These are phyloP conservation scores for Cladophialophora carrionii DNA, from an alignment of 2,329 filamentous ascomycete genomes.

Conservation along the genomic window DNA sequence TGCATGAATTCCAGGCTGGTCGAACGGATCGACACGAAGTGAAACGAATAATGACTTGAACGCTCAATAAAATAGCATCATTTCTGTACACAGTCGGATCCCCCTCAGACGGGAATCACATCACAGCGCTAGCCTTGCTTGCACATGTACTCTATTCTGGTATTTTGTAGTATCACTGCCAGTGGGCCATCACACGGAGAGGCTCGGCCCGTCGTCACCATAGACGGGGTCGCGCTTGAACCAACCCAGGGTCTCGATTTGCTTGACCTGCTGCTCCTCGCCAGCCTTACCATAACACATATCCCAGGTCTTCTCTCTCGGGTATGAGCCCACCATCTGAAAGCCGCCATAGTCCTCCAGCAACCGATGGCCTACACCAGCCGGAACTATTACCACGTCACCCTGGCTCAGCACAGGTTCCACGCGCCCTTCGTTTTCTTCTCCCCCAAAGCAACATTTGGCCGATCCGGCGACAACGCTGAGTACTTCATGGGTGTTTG, in stretches of 20 bases:
- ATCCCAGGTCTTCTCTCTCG: constrained; percentile 62
- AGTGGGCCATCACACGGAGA: constrained; percentile 44
- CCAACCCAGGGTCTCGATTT: constrained; percentile 58
- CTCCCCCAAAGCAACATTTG: constrained; percentile 67
- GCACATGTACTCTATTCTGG: background rate
- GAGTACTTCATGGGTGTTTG: constrained; percentile 68
- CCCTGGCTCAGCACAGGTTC: constrained; percentile 61
- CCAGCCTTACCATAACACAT: constrained; percentile 69
- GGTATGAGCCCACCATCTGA: constrained; percentile 70
- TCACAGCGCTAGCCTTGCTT: background rate
- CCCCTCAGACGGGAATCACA: background rate
- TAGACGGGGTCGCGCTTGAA: constrained; percentile 65
- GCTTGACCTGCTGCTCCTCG: constrained; percentile 58
- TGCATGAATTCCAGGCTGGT: constrained; percentile 43
- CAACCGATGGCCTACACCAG: constrained; percentile 67
- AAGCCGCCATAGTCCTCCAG: constrained; percentile 59
- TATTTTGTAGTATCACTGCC: background rate
- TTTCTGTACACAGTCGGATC: constrained; percentile 7
- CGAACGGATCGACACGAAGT: constrained; percentile 41
- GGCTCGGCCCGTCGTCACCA: constrained; percentile 58
- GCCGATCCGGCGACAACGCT: constrained; percentile 63
- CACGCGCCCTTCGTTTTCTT: constrained; percentile 61
- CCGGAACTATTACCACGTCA: constrained; percentile 68
- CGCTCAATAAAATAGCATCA: constrained; percentile 4
- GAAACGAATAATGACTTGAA: constrained; percentile 21